Conservation (phyloP, 805 yeast species). For the Wickerhamomyces ciferrii region DNA sequence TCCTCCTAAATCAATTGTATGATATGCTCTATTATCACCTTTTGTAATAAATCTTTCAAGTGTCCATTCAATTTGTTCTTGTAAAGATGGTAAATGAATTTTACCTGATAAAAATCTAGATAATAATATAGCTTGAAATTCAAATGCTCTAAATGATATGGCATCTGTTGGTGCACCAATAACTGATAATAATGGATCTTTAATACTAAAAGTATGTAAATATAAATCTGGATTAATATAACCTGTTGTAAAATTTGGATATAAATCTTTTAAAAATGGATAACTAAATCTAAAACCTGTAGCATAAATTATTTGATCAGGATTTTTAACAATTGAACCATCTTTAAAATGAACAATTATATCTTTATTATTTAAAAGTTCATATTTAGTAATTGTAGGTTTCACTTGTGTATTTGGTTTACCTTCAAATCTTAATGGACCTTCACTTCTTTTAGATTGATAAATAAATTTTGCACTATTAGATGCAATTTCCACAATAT, state of each 20-base stretch:
- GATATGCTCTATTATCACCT: slow-evolving; percentile 26
- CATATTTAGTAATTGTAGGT: slow-evolving; percentile 30
- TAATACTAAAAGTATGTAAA: slow-evolving; percentile 27
- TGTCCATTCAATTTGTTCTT: slow-evolving; percentile 28
- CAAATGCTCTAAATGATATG: slow-evolving; percentile 27
- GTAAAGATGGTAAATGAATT: slow-evolving; percentile 22
- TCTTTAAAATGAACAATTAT: slow-evolving; percentile 34
- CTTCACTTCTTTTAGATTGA: slow-evolving; percentile 37
- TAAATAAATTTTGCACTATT: slow-evolving; percentile 7
- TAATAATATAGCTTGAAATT: slow-evolving; percentile 28
- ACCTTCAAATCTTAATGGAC: slow-evolving; percentile 20
- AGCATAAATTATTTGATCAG: slow-evolving; percentile 58
- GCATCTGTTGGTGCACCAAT: slow-evolving; percentile 29
- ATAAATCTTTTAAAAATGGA: slow-evolving; percentile 41
- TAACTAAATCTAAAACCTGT: slow-evolving; percentile 63
- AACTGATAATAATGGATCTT: slow-evolving; percentile 28
- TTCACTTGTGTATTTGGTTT: slow-evolving; percentile 28
- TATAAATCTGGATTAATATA: slow-evolving; percentile 24
- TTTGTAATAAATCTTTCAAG: slow-evolving; percentile 19
- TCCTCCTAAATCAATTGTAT: slow-evolving; percentile 29
- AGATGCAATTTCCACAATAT: slow-evolving; percentile 29
- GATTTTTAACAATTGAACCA: slow-evolving; percentile 34
- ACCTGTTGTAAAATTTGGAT: slow-evolving; percentile 23
- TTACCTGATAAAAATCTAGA: slow-evolving; percentile 28
- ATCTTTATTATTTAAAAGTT: slow-evolving; percentile 21